phyloP scores from a whole-genome alignment of 1,284 basidiomycete genomes.

The Austropuccinia psidii region DNA sequence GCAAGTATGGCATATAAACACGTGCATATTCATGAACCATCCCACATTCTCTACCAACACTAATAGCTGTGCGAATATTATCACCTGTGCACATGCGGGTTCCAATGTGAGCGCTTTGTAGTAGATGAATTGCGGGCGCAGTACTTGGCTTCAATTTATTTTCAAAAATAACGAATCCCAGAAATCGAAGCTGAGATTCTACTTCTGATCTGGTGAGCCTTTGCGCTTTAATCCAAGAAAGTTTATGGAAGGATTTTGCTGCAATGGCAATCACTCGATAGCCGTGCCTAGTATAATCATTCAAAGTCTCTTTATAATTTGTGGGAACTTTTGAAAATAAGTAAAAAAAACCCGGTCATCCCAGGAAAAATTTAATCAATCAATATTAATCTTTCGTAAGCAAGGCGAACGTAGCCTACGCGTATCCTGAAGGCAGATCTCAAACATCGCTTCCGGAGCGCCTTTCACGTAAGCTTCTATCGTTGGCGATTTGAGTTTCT shows the following conservation, averaged over 20 bases:
- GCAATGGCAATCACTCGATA: conserved; percentile 98
- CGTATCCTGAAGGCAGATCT: conserved; percentile 81
- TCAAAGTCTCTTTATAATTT: conserved; percentile 92
- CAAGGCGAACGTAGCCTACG: conserved; percentile 55
- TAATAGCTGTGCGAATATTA: conserved; percentile 91
- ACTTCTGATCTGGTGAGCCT: conserved; percentile 94
- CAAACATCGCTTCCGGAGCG: conserved; percentile 93
- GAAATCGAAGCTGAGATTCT: conserved; percentile 80
- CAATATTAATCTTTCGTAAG: neutral
- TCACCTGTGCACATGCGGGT: conserved; percentile 99
- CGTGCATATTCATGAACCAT: conserved; percentile 80
- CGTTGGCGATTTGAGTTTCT: conserved; percentile 79
- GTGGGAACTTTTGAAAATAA: conserved; percentile 62
- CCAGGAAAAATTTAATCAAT: neutral
- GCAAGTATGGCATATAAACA: conserved; percentile 81
- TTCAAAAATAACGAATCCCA: conserved; percentile 96
- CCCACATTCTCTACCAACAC: conserved; percentile 89
- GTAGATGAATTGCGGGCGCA: conserved; percentile 77
- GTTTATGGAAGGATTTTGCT: conserved; percentile 83
- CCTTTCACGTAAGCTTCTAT: conserved; percentile 99
- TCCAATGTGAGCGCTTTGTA: conserved; percentile 81
- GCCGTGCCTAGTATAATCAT: conserved; percentile 94
- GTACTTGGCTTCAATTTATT: conserved; percentile 96
- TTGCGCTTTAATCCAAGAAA: conserved; percentile 97
- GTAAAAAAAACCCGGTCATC: neutral